Evolutionary conservation across 2,329 filamentous ascomycete genomes (phyloP).

Genomic region (Sclerotinia glacialis): DNA sequence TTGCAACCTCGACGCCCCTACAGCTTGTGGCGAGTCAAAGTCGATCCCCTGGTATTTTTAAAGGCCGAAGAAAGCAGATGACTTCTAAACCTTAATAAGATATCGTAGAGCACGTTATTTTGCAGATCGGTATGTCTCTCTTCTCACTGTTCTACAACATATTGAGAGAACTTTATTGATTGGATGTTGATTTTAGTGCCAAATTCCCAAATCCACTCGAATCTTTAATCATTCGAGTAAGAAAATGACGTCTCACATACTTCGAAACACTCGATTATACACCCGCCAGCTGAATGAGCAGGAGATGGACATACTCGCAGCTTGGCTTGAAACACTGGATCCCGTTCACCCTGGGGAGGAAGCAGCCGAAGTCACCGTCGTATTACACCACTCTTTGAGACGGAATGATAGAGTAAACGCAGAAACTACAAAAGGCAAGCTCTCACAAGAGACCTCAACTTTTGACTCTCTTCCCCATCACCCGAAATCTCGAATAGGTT

Average conservation of each 20-base stretch:
- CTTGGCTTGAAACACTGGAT: slow-evolving; percentile 3
- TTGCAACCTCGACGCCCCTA: neutral
- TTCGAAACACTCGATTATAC: slow-evolving; percentile 1
- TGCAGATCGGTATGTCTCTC: neutral
- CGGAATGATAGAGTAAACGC: neutral
- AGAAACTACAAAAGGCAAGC: neutral
- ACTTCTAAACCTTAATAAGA: neutral
- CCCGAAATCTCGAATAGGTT: neutral
- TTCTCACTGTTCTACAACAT: neutral
- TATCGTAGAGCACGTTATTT: neutral
- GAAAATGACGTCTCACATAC: neutral
- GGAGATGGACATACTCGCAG: slow-evolving; percentile 1
- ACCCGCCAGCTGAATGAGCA: neutral
- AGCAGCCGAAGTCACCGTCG: slow-evolving; percentile 3
- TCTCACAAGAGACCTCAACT: neutral
- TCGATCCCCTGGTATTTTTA: neutral
- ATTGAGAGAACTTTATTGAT: neutral
- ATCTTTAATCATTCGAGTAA: neutral
- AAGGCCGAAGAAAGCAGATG: neutral
- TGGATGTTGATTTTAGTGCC: neutral
- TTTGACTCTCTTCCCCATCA: neutral
- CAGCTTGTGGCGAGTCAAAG: neutral
- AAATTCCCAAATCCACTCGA: neutral
- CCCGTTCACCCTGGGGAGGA: neutral
- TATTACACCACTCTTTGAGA: neutral